Percentiles rank a stretch among this genome's conserved stretches.
Evolutionary conservation across 2,329 filamentous ascomycete species (phyloP).

Genomic region (Cladophialophora chaetospira): DNA sequence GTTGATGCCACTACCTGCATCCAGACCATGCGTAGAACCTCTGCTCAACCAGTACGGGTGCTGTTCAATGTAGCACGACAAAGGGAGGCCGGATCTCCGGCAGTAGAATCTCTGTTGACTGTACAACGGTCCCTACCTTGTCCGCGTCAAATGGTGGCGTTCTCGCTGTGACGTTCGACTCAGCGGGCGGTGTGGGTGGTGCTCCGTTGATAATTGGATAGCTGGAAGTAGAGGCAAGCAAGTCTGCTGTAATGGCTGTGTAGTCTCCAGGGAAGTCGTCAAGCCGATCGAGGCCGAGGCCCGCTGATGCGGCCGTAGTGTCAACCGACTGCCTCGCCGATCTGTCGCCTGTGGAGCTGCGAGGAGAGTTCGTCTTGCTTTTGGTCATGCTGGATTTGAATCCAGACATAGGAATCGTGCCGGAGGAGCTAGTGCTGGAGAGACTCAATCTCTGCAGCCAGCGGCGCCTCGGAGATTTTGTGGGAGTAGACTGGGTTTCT

Average conservation of each 20-base stretch:
- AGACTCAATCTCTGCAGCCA: conserved; percentile 2
- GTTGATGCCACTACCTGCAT: too few species aligned
- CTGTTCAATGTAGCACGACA: neutral
- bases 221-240: neutral
- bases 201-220: too few species aligned
- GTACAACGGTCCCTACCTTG: neutral
- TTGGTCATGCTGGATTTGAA: neutral
- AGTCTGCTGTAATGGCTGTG: neutral
- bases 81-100: neutral
- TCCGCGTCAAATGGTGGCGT: neutral
- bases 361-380: neutral
- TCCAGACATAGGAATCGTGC: neutral
- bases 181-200: neutral
- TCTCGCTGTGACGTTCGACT: neutral
- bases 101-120: neutral
- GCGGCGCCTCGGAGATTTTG: neutral
- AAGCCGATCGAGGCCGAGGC: neutral
- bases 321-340: neutral
- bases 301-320: neutral
- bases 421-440: neutral
- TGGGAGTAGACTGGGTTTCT: neutral
- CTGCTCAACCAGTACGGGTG: neutral
- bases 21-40: too few species aligned
- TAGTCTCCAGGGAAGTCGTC: neutral
- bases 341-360: neutral